These are phyloP conservation scores for Conticribra guillardii DNA, from an alignment of 108 stramenopile species.

Conservation along the genomic window DNA sequence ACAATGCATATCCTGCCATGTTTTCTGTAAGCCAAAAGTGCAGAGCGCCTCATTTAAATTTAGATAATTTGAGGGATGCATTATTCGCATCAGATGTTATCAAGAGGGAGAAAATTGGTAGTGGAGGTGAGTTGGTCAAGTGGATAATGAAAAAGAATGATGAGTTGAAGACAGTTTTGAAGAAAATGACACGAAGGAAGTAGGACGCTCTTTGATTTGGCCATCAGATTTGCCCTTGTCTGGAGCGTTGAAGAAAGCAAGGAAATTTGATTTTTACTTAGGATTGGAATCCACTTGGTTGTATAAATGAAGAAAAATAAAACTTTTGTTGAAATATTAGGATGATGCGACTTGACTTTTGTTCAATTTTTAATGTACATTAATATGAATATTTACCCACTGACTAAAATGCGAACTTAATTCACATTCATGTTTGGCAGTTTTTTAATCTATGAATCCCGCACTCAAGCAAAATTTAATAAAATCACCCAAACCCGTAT, in stretches of 20 bases:
- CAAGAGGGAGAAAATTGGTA: constrained; percentile 53
- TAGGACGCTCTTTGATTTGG: background rate
- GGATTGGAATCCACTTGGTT: constrained; percentile 80
- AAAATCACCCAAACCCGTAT: constrained; percentile 63
- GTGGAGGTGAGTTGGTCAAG: constrained; percentile 50
- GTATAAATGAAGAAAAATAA: constrained; percentile 49
- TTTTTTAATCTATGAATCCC: constrained; percentile 63
- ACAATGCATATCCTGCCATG: constrained; percentile 42
- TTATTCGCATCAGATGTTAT: constrained; percentile 76
- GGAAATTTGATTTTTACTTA: constrained; percentile 70
- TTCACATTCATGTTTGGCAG: background rate
- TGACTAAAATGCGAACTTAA: background rate
- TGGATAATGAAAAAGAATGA: constrained; percentile 69
- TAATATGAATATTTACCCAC: background rate
- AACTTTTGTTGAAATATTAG: background rate
- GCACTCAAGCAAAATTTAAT: constrained; percentile 74
- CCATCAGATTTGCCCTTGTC: constrained; percentile 15
- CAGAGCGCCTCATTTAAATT: constrained; percentile 84
- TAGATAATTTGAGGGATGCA: constrained; percentile 87
- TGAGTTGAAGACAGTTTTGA: constrained; percentile 40
- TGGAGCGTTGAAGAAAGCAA: constrained; percentile 72
- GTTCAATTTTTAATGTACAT: background rate
- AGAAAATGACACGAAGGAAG: background rate
- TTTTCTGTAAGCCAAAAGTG: constrained; percentile 47
- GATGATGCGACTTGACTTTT: background rate